Evolutionary conservation across 352 stramenopile species (phyloP).

Genomic region (Phytophthora capsici): DNA sequence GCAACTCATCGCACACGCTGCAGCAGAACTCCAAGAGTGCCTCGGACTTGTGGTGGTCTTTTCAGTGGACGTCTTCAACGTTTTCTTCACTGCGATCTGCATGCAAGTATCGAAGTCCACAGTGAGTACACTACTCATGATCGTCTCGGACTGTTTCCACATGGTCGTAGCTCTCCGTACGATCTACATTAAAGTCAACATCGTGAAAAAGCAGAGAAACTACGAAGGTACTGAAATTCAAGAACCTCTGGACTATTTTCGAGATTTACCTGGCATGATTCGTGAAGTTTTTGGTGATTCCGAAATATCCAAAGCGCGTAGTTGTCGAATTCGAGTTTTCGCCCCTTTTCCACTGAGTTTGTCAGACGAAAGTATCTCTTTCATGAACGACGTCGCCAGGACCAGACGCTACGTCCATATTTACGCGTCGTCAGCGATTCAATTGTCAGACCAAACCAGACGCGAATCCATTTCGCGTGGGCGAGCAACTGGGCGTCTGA

Average conservation of each 20-base stretch:
- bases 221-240: not conserved
- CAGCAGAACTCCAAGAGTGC: constrained; percentile 25
- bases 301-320: not conserved
- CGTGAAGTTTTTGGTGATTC: not conserved
- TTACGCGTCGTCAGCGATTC: not conserved
- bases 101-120: constrained; percentile 30
- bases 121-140: constrained; percentile 14
- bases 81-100: constrained; percentile 31
- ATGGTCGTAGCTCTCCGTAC: constrained; percentile 9
- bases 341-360: constrained; percentile 13
- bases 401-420: not conserved
- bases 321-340: constrained; percentile 13
- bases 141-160: constrained; percentile 14
- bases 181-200: constrained; percentile 10
- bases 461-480: no score
- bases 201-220: not conserved
- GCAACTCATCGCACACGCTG: constrained; percentile 22
- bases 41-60: constrained; percentile 32
- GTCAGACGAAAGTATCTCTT: constrained; percentile 9
- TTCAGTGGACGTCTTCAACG: constrained; percentile 42
- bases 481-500: no score
- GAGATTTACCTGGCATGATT: constrained; percentile 3
- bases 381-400: not conserved
- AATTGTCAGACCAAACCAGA: not conserved
- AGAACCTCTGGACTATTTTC: constrained; percentile 6